Evolutionary conservation across 1,284 basidiomycete genomes (phyloP), one percentile per base, ranked within the genome.

Genomic region (Pseudozyma flocculosa): DNA sequence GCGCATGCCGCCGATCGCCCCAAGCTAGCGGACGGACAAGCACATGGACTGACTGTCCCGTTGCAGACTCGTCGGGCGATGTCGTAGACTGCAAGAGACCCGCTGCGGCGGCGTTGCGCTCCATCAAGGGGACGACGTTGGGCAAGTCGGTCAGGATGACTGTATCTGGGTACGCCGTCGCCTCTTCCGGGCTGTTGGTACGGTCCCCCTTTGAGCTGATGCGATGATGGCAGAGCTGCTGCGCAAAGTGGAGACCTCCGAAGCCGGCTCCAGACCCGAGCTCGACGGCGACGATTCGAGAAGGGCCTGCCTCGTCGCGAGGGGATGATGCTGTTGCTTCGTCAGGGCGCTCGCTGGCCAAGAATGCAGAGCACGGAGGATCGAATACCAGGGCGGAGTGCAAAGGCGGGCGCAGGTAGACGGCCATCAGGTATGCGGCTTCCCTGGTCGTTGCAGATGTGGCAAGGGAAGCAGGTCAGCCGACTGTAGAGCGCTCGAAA

Each of bases 261-360:
- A 70, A 70, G 5, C 75, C 75, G 1, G 61, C 72, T 3, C 75
- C 75, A 9, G 72, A 61, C 11, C 75, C 75, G 4, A 78, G 65
- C 57, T 76, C 74, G n/a, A 76, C 48, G 11, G 59, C 55, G 1
- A 45, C 48, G 14, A 67, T 32, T 18, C 54, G 46, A 9, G 38
- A 11, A 17, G 23, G n/a, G 19, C 24, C 5, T 29, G 29, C 5
- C 29, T 29, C 7, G 29, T 5, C 5, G 29, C 7, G 29, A 13
- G 29, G 53, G 30, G 14, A 30, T 43, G 23, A n/a, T 8, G n/a
- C 45, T 17, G 34, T 26, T 30, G 15, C 42, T 30, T 5, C 4
- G 11, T 8, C 7, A 34, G 32, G 11, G 4, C 15, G 32, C 14
- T 34, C 15, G 43, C 9, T 30, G 21, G 18, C 9, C 4, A 11